phyloP scores from a whole-genome alignment of 2,329 filamentous ascomycete genomes.

The Fusarium albidum region DNA sequence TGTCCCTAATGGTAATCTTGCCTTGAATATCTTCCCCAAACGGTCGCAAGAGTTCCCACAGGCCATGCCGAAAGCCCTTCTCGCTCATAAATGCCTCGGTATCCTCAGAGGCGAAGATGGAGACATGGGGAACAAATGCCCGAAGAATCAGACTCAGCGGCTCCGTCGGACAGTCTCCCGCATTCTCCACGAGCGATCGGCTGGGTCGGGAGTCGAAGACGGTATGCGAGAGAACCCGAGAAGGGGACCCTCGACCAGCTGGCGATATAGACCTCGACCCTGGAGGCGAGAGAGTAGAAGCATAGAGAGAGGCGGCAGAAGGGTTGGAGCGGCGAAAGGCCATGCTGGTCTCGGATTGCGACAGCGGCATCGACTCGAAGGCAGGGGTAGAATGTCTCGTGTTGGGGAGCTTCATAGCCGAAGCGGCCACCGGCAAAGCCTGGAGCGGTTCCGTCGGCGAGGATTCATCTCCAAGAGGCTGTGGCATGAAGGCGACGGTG shows the following conservation, averaged over 20 bases:
- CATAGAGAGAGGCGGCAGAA: constrained; percentile 68
- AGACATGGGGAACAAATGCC: constrained; percentile 89
- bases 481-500: constrained; percentile 68
- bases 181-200: constrained; percentile 54
- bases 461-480: constrained; percentile 66
- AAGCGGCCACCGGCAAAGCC: constrained; percentile 72
- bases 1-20: constrained; percentile 90
- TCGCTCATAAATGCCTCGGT: constrained; percentile 80
- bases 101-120: constrained; percentile 85
- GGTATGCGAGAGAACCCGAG: constrained; percentile 65
- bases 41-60: constrained; percentile 86
- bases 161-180: constrained; percentile 58
- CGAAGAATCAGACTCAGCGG: constrained; percentile 75
- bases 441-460: constrained; percentile 73
- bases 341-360: constrained; percentile 61
- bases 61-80: constrained; percentile 84
- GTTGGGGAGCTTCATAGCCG: constrained; percentile 67
- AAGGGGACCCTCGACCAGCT: constrained; percentile 65
- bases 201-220: constrained; percentile 60
- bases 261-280: constrained; percentile 75
- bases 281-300: constrained; percentile 72
- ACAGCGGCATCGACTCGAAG: constrained; percentile 54
- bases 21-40: constrained; percentile 90
- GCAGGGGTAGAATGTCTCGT: constrained; percentile 65
- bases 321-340: constrained; percentile 64